Conservation (phyloP, 495 filamentous ascomycete species). For the Trichoderma reesei region DNA sequence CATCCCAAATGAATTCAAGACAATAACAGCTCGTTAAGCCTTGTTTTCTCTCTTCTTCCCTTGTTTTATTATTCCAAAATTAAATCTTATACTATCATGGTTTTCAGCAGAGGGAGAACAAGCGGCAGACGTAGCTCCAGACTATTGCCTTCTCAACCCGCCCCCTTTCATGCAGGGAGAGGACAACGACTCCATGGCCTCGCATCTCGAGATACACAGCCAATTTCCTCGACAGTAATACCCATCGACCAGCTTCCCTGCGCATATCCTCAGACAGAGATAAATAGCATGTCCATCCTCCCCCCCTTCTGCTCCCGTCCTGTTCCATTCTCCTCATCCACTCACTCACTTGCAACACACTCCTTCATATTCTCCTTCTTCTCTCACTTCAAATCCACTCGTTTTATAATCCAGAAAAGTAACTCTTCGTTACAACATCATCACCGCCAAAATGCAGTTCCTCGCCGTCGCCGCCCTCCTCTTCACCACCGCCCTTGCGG, state of each 20-base stretch:
- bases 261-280: background rate
- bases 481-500: slow-evolving; percentile 16
- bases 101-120: background rate
- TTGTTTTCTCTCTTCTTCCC: too few relatives aligned
- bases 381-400: background rate
- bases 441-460: slow-evolving; percentile 19
- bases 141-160: background rate
- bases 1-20: background rate
- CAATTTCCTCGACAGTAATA: background rate
- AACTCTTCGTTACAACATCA: background rate
- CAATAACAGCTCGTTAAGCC: background rate
- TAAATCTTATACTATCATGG: background rate
- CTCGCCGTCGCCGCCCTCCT: slow-evolving; percentile 19
- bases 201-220: background rate
- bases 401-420: background rate
- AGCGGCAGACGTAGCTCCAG: background rate
- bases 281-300: background rate
- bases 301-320: background rate
- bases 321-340: background rate
- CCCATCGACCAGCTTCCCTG: too few relatives aligned
- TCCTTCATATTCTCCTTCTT: background rate
- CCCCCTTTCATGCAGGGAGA: background rate
- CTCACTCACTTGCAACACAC: background rate
- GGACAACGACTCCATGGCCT: background rate
- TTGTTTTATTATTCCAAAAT: background rate